Evolutionary conservation across 140 eudicot genomes (phyloP).

Genomic region (Bidens hawaiensis): DNA sequence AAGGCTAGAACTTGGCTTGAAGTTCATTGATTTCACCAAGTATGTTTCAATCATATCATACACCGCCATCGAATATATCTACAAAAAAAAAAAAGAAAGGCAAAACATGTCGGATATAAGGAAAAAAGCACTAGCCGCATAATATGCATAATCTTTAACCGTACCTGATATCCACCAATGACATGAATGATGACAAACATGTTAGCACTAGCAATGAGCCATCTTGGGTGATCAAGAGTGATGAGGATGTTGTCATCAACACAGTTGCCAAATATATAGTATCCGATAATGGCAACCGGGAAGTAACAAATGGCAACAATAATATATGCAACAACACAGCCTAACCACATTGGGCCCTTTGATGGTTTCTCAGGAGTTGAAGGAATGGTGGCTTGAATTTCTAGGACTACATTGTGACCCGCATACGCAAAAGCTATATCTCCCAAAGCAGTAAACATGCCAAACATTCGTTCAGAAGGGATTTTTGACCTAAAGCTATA

Average conservation of each 20-base stretch:
- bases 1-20: conserved; percentile 27
- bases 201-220: conserved; percentile 69
- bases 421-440: conserved; percentile 70
- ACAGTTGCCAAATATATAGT: conserved; percentile 40
- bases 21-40: conserved; percentile 38
- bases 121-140: not conserved
- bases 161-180: conserved; percentile 70
- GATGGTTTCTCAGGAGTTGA: conserved; percentile 72
- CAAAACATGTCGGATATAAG: not conserved
- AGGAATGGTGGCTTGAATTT: conserved; percentile 75
- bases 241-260: conserved; percentile 63
- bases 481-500: conserved; percentile 31
- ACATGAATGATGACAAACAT: conserved; percentile 63
- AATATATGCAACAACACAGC: conserved; percentile 59
- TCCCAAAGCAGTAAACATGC: conserved; percentile 62
- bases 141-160: not conserved
- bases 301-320: conserved; percentile 64
- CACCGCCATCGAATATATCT: conserved; percentile 57
- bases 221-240: conserved; percentile 54
- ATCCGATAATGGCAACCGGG: conserved; percentile 63
- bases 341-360: conserved; percentile 68
- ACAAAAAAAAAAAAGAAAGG: conserved; percentile 6
- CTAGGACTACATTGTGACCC: conserved; percentile 71
- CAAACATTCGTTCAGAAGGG: conserved; percentile 20
- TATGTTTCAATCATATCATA: conserved; percentile 42